Evolutionary conservation across 805 yeast genomes (phyloP), one percentile per base, ranked within the genome.

Genomic region (Yamadazyma philogaea): DNA sequence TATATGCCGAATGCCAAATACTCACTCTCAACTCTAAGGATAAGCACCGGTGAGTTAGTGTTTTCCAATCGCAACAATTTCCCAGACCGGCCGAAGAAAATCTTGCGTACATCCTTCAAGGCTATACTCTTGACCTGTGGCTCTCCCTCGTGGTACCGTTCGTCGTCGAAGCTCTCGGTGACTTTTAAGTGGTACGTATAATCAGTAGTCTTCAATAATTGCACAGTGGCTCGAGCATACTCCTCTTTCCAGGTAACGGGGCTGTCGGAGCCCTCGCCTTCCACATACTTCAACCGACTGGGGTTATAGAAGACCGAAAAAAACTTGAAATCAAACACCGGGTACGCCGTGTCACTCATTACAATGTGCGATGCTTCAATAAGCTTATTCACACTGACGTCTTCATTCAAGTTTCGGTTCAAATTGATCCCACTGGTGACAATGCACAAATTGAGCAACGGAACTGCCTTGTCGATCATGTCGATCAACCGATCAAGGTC

Each of bases 191-290:
- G 59, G 55, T 82, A 83, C 8, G 54, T 40, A 53, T 60, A 82
- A 5, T 43, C 35, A 12, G 19, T 38, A 12, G 38, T 47, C 10
- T 44, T 42, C 5, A 84, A 51, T 22, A 34, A 21, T 27, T 60
- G 61, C 0, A 79, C 75, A 41, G 58, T 54, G 26, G 83, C 76
- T 42, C 78, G 71, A 14, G 87, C 81, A 60, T 69, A 76, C 37
- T 81, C 81, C 50, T 86, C 95, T 49, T 81, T 82, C 95, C 95
- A 86, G 2, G 77, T 68, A 2, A 85, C 71, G 40, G 75, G 72
- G 8, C 33, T 42, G 24, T 42, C 41, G 4, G 33, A 10, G 21
- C n/a, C 37, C 6, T 36, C 30, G 50, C 57, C 32, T 11, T 58
- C 61, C 2, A 63, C 51, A 40, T 63, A 64, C 37, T 53, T 39